Conservation (phyloP, 352 stramenopile genomes). For the Pythium insidiosum region DNA sequence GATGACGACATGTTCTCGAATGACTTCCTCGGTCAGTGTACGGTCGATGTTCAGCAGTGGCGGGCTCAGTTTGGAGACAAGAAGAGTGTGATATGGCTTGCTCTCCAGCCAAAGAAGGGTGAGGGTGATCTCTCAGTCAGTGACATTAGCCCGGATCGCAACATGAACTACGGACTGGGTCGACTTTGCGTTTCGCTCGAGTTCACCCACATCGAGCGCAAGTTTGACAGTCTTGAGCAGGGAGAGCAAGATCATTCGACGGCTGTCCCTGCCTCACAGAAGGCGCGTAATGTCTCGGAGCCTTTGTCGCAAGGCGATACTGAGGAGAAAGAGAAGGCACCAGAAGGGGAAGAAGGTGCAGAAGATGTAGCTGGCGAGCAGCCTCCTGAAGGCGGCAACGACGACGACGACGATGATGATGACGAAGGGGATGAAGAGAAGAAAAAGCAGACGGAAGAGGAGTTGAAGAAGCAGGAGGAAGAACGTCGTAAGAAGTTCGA, state of each 20-base stretch:
- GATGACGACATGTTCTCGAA: constrained; percentile 60
- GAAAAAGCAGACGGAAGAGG: constrained; percentile 36
- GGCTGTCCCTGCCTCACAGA: constrained; percentile 31
- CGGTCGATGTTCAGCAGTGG: constrained; percentile 64
- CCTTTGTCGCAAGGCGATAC: neutral
- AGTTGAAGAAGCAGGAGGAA: constrained; percentile 56
- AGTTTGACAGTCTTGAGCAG: constrained; percentile 49
- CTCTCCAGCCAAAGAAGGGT: constrained; percentile 35
- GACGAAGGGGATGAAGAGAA: constrained; percentile 29
- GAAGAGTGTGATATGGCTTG: constrained; percentile 66
- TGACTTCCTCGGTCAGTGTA: constrained; percentile 64
- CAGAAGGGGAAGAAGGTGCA: constrained; percentile 10
- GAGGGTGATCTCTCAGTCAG: constrained; percentile 28
- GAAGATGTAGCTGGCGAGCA: no score
- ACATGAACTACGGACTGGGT: constrained; percentile 23
- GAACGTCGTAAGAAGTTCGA: constrained; percentile 69
- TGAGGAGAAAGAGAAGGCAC: neutral
- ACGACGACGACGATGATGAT: constrained; percentile 18
- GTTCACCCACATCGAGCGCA: constrained; percentile 39
- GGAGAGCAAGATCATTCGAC: constrained; percentile 63
- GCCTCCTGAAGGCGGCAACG: constrained; percentile 16
- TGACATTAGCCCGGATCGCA: constrained; percentile 25
- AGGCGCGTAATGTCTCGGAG: constrained; percentile 16
- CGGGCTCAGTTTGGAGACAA: constrained; percentile 25
- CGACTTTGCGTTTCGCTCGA: constrained; percentile 66